Base-by-base conservation (phyloP, 805 yeast genomes). In the Candida argentea region DNA sequence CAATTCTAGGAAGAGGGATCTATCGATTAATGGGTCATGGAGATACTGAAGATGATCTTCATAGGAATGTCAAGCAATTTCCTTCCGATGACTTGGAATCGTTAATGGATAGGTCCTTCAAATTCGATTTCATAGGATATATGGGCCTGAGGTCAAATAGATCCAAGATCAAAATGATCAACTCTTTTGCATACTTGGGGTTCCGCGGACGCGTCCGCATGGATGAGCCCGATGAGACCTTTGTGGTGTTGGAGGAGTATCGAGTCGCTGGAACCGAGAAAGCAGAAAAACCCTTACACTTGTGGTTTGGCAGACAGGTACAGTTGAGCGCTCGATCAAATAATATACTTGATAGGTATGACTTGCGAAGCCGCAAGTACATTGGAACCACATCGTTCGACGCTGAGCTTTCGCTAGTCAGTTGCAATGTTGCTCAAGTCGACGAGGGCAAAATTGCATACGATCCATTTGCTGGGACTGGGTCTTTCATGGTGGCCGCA, bases 361-460 rank as follows among this genome's bases (percentile, higher is more conserved):
- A 86, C 45, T 63, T 91, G 36, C 80, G 77, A 47, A 74, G 76
- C 42, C 67, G 98, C 44, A 78, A 76, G 29, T 86, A 81, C 45
- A 87, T 84, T 32, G 98, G 98, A 3, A 91, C 98, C 5, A 91
- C 98, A 0, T 84, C 95, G 11, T 91, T 91, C 54, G 98, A 91
- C 42, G 94, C 95, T 2, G 97, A 91, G 47, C 58, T 91, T 34
- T 75, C 96, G 0, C 55, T 91, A 26, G 79, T 87, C 10, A 79
- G 93, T 17, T 82, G 94, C 44, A 91, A 89, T 44, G 66, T 91
- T 28, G 95, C 82, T 0, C 86, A 81, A 37, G 84, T 79, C 9
- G 62, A 51, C 20, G 61, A 67, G 0, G 80, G 78, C 0, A 69
- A 75, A 30, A 46, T 86, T 3, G 71, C 81, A 46, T 89, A 84